Conservation (phyloP, 2,329 filamentous ascomycete species). For the Coniochaeta ligniaria region DNA sequence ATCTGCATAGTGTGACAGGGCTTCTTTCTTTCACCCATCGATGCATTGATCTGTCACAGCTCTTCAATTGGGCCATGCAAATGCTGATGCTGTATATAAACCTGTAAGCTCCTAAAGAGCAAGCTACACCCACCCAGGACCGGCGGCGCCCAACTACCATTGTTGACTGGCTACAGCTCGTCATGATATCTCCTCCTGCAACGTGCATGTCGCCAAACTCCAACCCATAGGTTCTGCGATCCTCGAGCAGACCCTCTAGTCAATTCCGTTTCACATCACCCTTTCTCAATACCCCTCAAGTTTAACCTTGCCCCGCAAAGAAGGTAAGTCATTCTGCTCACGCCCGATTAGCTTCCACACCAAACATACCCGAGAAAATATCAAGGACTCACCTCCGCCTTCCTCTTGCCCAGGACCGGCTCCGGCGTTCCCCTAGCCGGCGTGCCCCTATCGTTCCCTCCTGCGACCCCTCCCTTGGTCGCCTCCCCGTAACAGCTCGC, state of each 20-base stretch:
- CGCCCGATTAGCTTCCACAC: neutral
- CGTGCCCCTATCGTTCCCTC: slow-evolving; percentile 11
- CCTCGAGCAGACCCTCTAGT: neutral
- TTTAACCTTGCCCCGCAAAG: neutral
- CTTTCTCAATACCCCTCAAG: neutral
- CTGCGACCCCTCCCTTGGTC: slow-evolving; percentile 43
- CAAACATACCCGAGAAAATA: neutral
- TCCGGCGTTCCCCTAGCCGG: slow-evolving; percentile 47
- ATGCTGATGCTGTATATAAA: too few species aligned
- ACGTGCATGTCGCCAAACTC: neutral
- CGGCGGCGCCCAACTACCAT: too few species aligned
- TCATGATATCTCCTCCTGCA: too few species aligned
- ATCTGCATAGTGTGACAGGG: neutral
- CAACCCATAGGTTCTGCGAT: neutral
- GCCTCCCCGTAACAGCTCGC: slow-evolving; percentile 84
- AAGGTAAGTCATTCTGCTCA: neutral
- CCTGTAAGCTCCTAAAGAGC: too few species aligned
- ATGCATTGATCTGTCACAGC: too few species aligned
- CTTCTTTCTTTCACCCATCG: neutral
- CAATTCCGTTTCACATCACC: neutral
- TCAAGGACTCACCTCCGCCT: slow-evolving; percentile 53
- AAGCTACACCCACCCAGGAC: too few species aligned
- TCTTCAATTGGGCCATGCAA: too few species aligned
- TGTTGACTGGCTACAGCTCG: too few species aligned
- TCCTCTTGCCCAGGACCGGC: slow-evolving; percentile 64